Percentiles rank a stretch among this genome's conserved stretches.
Conservation (phyloP, 768 basidiomycete genomes). For the Podaxis pistillaris region DNA sequence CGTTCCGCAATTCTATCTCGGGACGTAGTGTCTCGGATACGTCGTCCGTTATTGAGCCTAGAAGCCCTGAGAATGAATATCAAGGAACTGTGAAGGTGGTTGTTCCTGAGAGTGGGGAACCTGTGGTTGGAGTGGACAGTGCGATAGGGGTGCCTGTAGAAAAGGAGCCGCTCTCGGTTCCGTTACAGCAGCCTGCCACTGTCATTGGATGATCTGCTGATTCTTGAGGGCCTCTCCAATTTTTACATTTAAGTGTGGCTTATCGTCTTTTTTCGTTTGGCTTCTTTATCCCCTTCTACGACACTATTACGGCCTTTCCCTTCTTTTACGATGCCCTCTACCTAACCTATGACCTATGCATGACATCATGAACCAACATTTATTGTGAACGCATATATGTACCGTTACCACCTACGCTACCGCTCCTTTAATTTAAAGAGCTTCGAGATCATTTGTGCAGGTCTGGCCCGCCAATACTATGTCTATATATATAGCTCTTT, state of each 20-base stretch:
- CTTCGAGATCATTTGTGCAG: not conserved
- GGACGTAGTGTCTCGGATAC: conserved; percentile 49
- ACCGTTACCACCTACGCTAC: not conserved
- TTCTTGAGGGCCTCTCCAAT: not conserved
- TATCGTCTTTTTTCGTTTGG: not conserved
- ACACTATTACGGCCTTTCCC: not conserved
- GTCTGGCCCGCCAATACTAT: not conserved
- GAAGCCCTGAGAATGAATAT: conserved; percentile 48
- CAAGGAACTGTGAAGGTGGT: conserved; percentile 19
- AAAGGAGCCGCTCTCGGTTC: not conserved
- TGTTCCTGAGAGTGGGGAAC: not conserved
- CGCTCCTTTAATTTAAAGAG: not conserved
- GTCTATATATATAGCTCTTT: not conserved
- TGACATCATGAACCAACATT: not conserved
- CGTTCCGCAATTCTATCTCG: conserved; percentile 40
- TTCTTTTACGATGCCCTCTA: not conserved
- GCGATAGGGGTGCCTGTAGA: not conserved
- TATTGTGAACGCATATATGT: not conserved
- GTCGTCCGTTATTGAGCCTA: conserved; percentile 58
- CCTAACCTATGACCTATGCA: not conserved
- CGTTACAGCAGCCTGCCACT: not conserved
- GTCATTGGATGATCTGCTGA: not conserved
- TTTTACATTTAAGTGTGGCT: not conserved
- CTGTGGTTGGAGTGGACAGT: not conserved
- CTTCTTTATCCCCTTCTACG: not conserved